Evolutionary conservation across 192 early-diverging fungal genomes (phyloP).

Genomic region (Chytriomyces hyalinus): DNA sequence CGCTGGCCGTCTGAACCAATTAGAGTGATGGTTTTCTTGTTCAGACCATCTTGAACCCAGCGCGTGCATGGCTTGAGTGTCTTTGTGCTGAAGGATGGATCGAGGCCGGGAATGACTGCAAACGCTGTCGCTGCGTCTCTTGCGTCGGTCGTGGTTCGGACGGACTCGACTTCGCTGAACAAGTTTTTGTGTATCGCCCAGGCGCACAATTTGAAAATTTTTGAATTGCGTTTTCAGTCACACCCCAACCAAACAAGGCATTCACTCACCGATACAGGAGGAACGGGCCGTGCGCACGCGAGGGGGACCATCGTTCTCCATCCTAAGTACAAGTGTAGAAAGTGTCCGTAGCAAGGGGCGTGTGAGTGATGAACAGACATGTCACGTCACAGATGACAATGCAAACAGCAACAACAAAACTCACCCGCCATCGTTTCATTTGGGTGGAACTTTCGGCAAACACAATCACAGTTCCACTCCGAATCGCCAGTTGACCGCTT

Average conservation of each 20-base stretch:
- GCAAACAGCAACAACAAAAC: not conserved
- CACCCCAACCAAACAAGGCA: too few relatives aligned
- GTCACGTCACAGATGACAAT: not conserved
- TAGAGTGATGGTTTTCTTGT: not conserved
- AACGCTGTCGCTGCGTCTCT: not conserved
- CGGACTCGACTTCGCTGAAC: not conserved
- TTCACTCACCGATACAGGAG: slow-evolving; percentile 14
- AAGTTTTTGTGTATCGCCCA: not conserved
- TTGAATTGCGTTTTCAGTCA: not conserved
- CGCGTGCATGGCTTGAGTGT: not conserved
- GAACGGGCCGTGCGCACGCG: slow-evolving; percentile 10
- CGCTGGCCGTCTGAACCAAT: not conserved
- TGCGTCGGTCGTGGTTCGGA: not conserved
- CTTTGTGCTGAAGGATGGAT: slow-evolving; percentile 6
- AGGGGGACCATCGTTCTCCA: slow-evolving; percentile 7
- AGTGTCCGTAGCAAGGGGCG: too few relatives aligned
- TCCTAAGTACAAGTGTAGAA: not conserved
- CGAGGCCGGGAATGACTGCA: not conserved
- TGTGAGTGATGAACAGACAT: not conserved
- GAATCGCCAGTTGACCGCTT: not conserved
- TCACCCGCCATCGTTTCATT: slow-evolving; percentile 22
- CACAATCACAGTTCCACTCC: slow-evolving; percentile 26
- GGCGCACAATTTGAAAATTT: not conserved
- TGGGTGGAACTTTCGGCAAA: slow-evolving; percentile 1
- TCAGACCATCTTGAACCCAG: not conserved